Percentiles rank a stretch among this genome's conserved stretches.
phyloP scores from a whole-genome alignment of 805 yeast species.

The Wickerhamomyces canadensis region DNA sequence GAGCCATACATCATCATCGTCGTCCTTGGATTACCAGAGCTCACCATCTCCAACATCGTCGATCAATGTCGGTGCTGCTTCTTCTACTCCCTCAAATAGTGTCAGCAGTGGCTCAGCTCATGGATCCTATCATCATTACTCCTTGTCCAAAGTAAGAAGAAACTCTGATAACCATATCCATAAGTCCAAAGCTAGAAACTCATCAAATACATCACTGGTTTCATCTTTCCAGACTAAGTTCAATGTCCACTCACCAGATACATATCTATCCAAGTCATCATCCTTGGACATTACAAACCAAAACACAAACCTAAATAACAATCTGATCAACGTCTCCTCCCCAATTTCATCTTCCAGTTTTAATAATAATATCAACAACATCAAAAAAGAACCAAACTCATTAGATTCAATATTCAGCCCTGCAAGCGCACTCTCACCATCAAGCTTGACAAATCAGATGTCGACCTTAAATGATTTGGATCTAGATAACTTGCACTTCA shows the following conservation, averaged over 20 bases:
- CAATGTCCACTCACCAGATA: background rate
- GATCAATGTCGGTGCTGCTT: too few species aligned
- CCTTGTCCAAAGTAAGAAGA: constrained; percentile 12
- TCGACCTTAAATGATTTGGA: too few species aligned
- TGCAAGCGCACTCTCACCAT: too few species aligned
- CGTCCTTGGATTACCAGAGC: constrained; percentile 5
- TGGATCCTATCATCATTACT: constrained; percentile 4
- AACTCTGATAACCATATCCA: constrained; percentile 18
- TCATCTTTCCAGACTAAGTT: constrained; percentile 12
- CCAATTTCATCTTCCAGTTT: too few species aligned
- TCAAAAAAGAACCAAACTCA: background rate
- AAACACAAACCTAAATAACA: too few species aligned
- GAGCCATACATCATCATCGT: background rate
- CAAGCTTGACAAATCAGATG: too few species aligned
- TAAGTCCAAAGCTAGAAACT: constrained; percentile 5
- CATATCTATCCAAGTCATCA: constrained; percentile 1
- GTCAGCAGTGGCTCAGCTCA: background rate
- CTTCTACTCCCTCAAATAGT: too few species aligned
- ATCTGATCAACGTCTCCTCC: too few species aligned
- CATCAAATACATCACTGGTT: constrained; percentile 4
- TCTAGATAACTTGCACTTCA: constrained; percentile 11
- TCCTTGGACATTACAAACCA: constrained; percentile 9
- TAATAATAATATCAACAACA: background rate
- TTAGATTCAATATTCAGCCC: background rate
- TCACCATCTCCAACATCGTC: constrained; percentile 4